A percentile compares a stretch with the other conserved stretches of the same genome.
Evolutionary conservation across 2,329 filamentous ascomycete species (phyloP).

Genomic region (Diplocarpon rosae): DNA sequence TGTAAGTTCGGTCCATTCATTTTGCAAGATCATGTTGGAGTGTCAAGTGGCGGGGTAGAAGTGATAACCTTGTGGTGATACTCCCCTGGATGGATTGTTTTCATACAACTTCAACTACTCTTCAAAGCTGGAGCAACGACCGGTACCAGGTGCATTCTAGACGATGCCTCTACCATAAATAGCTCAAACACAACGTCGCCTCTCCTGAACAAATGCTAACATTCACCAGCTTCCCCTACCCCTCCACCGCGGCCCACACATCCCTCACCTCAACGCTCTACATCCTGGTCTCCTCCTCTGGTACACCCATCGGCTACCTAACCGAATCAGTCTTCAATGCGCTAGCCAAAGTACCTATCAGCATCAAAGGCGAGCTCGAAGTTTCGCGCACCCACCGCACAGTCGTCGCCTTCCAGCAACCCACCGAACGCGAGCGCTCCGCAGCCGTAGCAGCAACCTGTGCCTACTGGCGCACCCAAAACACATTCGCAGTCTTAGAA

Average conservation of each 20-base stretch:
- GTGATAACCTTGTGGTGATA: too few species aligned
- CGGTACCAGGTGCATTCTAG: background rate
- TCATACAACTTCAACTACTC: too few species aligned
- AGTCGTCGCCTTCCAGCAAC: slow-evolving; percentile 49
- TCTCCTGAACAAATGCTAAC: slow-evolving; percentile 5
- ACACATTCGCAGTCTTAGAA: slow-evolving; percentile 60
- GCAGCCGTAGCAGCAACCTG: slow-evolving; percentile 44
- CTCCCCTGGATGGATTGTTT: too few species aligned
- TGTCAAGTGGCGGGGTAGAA: slow-evolving; percentile 1
- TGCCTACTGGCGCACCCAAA: slow-evolving; percentile 55
- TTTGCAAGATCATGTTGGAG: background rate
- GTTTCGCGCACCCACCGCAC: slow-evolving; percentile 50
- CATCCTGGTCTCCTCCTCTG: slow-evolving; percentile 53
- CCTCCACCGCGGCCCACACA: slow-evolving; percentile 40
- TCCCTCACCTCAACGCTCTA: slow-evolving; percentile 50
- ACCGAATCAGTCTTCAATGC: slow-evolving; percentile 38
- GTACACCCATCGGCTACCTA: slow-evolving; percentile 54
- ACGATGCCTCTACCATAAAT: background rate
- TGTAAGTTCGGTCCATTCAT: slow-evolving; percentile 32
- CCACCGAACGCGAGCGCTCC: slow-evolving; percentile 53
- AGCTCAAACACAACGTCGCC: background rate
- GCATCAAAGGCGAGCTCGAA: slow-evolving; percentile 45
- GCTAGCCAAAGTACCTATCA: slow-evolving; percentile 37
- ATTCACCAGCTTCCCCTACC: slow-evolving; percentile 62
- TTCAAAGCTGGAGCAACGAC: too few species aligned